Conservation (phyloP, 768 basidiomycete species). For the Tremella mesenterica region DNA sequence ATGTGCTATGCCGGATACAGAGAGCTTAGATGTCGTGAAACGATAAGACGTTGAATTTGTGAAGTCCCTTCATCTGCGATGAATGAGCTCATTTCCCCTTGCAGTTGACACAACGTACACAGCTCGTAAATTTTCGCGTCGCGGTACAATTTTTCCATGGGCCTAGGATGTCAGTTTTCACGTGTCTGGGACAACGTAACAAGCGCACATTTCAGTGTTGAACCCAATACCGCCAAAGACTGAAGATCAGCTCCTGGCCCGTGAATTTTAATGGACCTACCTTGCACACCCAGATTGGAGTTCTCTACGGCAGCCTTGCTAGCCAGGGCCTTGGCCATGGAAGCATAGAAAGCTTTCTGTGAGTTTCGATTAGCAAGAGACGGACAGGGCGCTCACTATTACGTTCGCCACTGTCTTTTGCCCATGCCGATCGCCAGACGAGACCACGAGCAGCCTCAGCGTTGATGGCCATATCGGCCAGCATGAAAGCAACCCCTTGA, state of each 20-base stretch:
- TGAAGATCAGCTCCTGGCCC: neutral
- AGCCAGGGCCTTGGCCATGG: slow-evolving; percentile 46
- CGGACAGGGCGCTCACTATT: slow-evolving; percentile 36
- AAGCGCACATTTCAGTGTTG: slow-evolving; percentile 46
- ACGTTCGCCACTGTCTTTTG: slow-evolving; percentile 42
- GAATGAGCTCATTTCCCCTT: neutral
- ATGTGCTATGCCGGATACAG: slow-evolving; percentile 42
- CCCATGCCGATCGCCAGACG: slow-evolving; percentile 44
- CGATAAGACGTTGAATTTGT: slow-evolving; percentile 45
- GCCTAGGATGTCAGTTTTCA: no score
- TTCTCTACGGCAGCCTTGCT: slow-evolving; percentile 44
- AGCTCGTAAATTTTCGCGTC: slow-evolving; percentile 46
- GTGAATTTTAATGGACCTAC: slow-evolving; percentile 7
- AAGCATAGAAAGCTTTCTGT: slow-evolving; percentile 44
- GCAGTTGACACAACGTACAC: slow-evolving; percentile 37
- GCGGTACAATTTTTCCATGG: slow-evolving; percentile 45
- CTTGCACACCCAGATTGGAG: slow-evolving; percentile 45
- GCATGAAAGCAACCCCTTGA: slow-evolving; percentile 45
- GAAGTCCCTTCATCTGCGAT: slow-evolving; percentile 25
- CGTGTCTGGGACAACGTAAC: no score
- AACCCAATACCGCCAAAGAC: slow-evolving; percentile 41
- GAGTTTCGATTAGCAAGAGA: no score
- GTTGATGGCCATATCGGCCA: slow-evolving; percentile 47
- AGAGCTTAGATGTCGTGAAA: slow-evolving; percentile 36
- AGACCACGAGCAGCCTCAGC: slow-evolving; percentile 40